Base-by-base conservation (phyloP, 2,329 filamentous ascomycete genomes). In the Aspergillus jensenii region DNA sequence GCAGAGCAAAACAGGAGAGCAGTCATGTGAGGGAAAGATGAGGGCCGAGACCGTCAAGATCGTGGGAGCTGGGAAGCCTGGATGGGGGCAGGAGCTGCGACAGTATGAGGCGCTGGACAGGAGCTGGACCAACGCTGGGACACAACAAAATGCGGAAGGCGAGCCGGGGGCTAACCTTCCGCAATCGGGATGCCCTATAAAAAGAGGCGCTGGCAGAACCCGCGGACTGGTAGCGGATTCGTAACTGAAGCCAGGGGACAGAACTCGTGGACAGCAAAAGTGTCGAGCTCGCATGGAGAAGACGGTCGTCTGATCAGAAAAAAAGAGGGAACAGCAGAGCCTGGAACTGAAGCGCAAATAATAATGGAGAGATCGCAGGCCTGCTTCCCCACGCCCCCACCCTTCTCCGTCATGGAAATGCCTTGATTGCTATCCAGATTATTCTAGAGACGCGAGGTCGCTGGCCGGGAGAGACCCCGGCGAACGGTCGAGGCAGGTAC, bases 301-400 rank as follows among this genome's bases (percentile, higher is more conserved):
- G 35, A 46, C 47, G 63, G 64, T 66, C 61, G 63, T 65, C 65
- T 63, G 62, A 65, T 65, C 64, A 65, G 61, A 62, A 66, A 63
- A 64, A 64, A 64, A 56, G 55, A 55, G 50, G 50, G 50, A 57
- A 50, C 56, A 55, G 46, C 52, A 54, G 37, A 55, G 55, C 39
- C 53, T 54, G 49, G 50, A 49, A 55, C 49, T 50, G 52, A 44
- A 57, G 49, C 56, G 44, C 51, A 57, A 54, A 44, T 51, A 51
- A 21, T 33, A 35, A 40, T 48, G 45, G 52, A 41, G 56, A 48
- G 39, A 54, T 58, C 41, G 51, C 31, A 52, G 35, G 31, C 23
- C 17, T 45, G 51, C 45, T 64, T 60, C 65, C 65, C 65, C 66
- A 67, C 66, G 59, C 65, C 63, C 65, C 65, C 65, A 66, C 65